These are phyloP conservation scores for Starmerella apis DNA, from an alignment of 805 yeast species.

Conservation along the genomic window DNA sequence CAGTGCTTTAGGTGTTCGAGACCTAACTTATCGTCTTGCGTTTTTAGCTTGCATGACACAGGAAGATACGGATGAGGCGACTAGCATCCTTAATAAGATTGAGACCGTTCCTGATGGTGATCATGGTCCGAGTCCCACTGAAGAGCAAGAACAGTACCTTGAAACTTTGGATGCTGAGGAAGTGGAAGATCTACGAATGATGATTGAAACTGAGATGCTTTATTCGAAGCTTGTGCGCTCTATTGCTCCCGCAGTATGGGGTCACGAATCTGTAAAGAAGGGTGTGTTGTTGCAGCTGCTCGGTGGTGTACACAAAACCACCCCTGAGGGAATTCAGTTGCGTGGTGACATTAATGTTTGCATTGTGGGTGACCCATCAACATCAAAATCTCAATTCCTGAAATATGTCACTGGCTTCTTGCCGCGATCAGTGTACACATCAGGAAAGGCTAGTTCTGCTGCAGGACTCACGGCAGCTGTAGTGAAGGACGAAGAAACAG, in stretches of 20 bases:
- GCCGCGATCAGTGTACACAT: conserved; percentile 91
- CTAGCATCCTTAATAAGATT: conserved; percentile 13
- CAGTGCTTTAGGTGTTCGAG: conserved; percentile 85
- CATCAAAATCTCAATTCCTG: conserved; percentile 90
- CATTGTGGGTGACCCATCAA: conserved; percentile 95
- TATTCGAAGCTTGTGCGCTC: conserved; percentile 78
- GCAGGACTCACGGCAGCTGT: conserved; percentile 99
- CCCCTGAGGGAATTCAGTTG: conserved; percentile 85
- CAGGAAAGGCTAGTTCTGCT: conserved; percentile 97
- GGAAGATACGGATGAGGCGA: conserved; percentile 36
- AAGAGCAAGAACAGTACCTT: conserved; percentile 72
- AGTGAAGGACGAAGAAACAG: conserved; percentile 92
- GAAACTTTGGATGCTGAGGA: conserved; percentile 71
- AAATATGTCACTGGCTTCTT: conserved; percentile 85
- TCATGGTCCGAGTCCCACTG: conserved; percentile 39
- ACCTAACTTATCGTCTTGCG: conserved; percentile 81
- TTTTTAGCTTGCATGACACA: conserved; percentile 85
- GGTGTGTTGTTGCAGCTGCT: conserved; percentile 79
- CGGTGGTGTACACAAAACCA: conserved; percentile 91
- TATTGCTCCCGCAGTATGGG: conserved; percentile 91
- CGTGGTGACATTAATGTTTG: conserved; percentile 96
- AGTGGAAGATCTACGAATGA: conserved; percentile 69
- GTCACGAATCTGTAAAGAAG: conserved; percentile 88
- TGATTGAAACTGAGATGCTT: conserved; percentile 82
- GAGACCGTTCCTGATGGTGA: conserved; percentile 31